These are phyloP conservation scores for Kuraishia ogatae DNA, from an alignment of 805 yeast species.

Conservation along the genomic window DNA sequence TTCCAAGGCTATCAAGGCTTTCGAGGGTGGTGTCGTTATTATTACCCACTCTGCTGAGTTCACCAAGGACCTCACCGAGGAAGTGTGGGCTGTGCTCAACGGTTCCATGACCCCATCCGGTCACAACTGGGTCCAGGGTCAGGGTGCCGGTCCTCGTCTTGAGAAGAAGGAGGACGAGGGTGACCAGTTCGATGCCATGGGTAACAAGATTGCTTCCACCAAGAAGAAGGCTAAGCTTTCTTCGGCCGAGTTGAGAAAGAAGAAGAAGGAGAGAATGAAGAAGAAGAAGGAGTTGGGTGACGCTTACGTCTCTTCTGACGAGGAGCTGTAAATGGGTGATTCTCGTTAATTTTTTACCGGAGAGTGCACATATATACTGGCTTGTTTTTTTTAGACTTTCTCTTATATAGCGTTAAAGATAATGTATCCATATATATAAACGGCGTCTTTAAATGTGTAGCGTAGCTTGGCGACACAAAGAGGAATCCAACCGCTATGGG, in stretches of 20 bases:
- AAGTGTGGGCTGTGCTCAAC: slow-evolving; percentile 99
- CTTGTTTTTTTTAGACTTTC: neutral
- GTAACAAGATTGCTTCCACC: slow-evolving; percentile 96
- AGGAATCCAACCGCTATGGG: too few relatives aligned
- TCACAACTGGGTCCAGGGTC: slow-evolving; percentile 99
- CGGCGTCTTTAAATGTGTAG: too few relatives aligned
- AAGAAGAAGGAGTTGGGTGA: slow-evolving; percentile 99
- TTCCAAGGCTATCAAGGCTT: slow-evolving; percentile 96
- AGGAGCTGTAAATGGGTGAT: slow-evolving; percentile 48
- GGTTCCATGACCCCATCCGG: slow-evolving; percentile 99
- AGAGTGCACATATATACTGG: neutral
- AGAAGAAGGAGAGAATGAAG: slow-evolving; percentile 99
- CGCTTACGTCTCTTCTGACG: slow-evolving; percentile 97
- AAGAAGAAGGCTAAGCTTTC: slow-evolving; percentile 97
- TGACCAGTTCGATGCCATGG: slow-evolving; percentile 99
- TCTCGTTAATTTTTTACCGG: neutral
- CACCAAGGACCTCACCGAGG: slow-evolving; percentile 98
- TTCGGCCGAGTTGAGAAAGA: slow-evolving; percentile 99
- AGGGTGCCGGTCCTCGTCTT: slow-evolving; percentile 99
- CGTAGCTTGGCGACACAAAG: neutral
- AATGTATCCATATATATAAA: neutral
- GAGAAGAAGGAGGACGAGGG: slow-evolving; percentile 96
- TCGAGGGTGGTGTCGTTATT: slow-evolving; percentile 99
- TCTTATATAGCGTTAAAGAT: neutral
- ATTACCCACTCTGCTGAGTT: slow-evolving; percentile 99